Conservation (phyloP, 768 basidiomycete genomes). For the Xerocomellus intermedius region DNA sequence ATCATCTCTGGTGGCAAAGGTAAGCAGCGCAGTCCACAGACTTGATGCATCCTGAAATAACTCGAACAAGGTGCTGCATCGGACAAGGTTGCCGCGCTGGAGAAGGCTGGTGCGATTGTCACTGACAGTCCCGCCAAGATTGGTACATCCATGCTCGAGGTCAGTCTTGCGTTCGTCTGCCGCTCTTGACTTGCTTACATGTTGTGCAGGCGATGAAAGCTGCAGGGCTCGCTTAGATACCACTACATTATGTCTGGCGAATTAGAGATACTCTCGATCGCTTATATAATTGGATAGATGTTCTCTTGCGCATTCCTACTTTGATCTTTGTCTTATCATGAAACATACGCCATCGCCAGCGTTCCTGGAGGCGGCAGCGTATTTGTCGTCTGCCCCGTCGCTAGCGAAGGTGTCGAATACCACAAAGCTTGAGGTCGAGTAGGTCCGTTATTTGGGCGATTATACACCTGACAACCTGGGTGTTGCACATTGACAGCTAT, state of each 20-base stretch:
- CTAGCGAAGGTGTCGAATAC: conserved; percentile 54
- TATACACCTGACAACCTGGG: conserved; percentile 17
- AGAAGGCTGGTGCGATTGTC: conserved; percentile 90
- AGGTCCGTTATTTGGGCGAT: conserved; percentile 15
- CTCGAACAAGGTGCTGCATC: conserved; percentile 66
- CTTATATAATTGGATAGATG: conserved; percentile 39
- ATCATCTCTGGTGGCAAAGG: conserved; percentile 99
- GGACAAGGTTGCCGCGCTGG: conserved; percentile 91
- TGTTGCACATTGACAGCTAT: conserved; percentile 55
- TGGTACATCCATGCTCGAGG: conserved; percentile 86
- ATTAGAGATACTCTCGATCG: conserved; percentile 11
- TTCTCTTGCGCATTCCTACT: neutral
- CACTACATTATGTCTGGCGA: conserved; percentile 8
- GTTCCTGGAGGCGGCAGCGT: conserved; percentile 62
- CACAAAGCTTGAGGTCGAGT: conserved; percentile 72
- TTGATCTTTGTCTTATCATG: conserved; percentile 15
- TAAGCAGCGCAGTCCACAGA: conserved; percentile 24
- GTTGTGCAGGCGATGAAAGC: conserved; percentile 68
- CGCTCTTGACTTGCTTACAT: conserved; percentile 3
- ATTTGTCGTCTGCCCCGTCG: conserved; percentile 57
- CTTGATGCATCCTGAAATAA: neutral
- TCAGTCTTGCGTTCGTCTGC: conserved; percentile 30
- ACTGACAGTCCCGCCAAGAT: conserved; percentile 96
- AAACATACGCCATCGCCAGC: conserved; percentile 35
- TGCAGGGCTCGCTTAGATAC: conserved; percentile 62